Evolutionary conservation across 192 early-diverging fungal species (phyloP), one percentile per base, ranked within the genome.

Genomic region (Rhizoclosmatium globosum): DNA sequence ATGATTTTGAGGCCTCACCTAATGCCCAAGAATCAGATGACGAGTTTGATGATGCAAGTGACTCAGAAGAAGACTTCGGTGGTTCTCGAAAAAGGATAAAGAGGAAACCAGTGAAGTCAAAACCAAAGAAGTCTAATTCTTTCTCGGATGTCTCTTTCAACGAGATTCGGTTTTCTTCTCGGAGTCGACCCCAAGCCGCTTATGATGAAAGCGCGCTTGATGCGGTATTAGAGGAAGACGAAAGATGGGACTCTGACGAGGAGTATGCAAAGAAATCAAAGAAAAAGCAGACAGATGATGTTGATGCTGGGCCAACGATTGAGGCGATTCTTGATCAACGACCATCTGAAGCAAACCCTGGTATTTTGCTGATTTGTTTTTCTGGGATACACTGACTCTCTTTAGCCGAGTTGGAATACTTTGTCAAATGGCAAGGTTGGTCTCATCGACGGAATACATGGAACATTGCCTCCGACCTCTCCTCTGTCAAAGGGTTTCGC

Each of bases 351-450:
- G 38, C 43, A 56, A 11, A 75, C 56, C 68, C 77, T 43, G 68
- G 77, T 68, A 23, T 57, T 0, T 48, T 50, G 31, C 15, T 66
- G 46, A 45, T 57, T 70, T 60, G 79, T 48, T 23, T 15, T 70
- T 68, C 19, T 69, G 53, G 4, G 11, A 2, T 41, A 17, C 62
- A 79, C 68, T 42, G 76, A 21, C 71, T 85, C 21, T 57, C n/a
- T 73, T 84, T 50, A 76, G 74, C 38, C 21, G 64, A 76, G 43
- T 83, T 91, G 71, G 93, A 95, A 85, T 98, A 92, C 71, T 84
- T 91, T n/a, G 91, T 99, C 76, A 98, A 99, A 79, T 99, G 97
- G 97, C 93, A 93, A 84, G 91, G 93, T 4, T 92, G 89, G 84
- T 94, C 95, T 38, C 95, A 97, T 84, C 84, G 95, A 59, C 93